These are phyloP conservation scores for Porphyrellus sp. DNA, from an alignment of 1,284 basidiomycete species.

Conservation along the genomic window DNA sequence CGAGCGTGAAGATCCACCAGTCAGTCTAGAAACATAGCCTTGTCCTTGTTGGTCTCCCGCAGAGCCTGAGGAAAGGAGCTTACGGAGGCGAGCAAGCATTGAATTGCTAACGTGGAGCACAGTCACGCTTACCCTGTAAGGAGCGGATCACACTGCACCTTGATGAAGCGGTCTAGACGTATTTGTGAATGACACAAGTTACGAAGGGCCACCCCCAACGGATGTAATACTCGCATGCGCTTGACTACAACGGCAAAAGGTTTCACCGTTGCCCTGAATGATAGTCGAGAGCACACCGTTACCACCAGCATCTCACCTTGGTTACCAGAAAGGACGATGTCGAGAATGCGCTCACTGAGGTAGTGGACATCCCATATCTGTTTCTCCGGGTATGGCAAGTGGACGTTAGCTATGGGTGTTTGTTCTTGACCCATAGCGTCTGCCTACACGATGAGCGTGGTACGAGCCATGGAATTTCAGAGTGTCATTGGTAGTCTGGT, in stretches of 20 bases:
- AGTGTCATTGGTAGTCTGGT: too few relatives aligned
- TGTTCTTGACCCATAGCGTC: conserved; percentile 2
- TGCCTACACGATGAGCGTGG: not conserved
- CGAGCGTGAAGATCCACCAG: conserved; percentile 47
- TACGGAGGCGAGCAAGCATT: conserved; percentile 3
- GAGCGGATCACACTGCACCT: conserved; percentile 51
- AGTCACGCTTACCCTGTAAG: conserved; percentile 44
- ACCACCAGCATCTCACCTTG: not conserved
- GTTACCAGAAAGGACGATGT: conserved; percentile 12
- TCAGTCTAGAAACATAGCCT: conserved; percentile 44
- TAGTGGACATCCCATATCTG: conserved; percentile 22
- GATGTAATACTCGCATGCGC: not conserved
- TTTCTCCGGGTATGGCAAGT: conserved; percentile 14
- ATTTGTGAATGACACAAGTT: conserved; percentile 64
- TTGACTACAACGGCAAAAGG: conserved; percentile 51
- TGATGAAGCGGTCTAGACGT: conserved; percentile 64
- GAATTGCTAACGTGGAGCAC: not conserved
- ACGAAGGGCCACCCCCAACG: conserved; percentile 11
- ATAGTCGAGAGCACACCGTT: not conserved
- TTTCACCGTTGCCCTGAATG: conserved; percentile 46
- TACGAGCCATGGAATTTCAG: not conserved
- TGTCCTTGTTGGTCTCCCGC: conserved; percentile 48
- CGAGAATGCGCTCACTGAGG: conserved; percentile 18
- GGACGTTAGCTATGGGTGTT: conserved; percentile 18
- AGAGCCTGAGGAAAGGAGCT: conserved; percentile 59